These are phyloP conservation scores for Lodderomyces orthopsilosis DNA, from an alignment of 1,139 yeast genomes.

Conservation along the genomic window DNA sequence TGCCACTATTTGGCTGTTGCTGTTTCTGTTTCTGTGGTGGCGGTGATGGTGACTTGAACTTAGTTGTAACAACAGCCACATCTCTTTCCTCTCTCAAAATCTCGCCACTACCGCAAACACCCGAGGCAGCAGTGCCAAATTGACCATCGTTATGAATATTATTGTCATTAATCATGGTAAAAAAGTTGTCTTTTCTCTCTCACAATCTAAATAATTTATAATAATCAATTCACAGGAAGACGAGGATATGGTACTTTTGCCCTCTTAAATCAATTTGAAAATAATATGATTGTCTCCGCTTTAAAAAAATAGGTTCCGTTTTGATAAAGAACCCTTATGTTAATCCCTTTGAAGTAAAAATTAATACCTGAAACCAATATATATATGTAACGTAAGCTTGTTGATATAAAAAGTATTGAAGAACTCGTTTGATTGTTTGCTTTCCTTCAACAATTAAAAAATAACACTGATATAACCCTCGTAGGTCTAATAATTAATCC, in stretches of 20 bases:
- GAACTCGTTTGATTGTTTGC: background rate
- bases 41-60: background rate
- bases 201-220: slow-evolving; percentile 15
- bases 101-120: slow-evolving; percentile 1
- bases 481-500: background rate
- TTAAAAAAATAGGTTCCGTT: background rate
- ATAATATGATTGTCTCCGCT: background rate
- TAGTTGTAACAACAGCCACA: background rate
- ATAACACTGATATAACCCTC: background rate
- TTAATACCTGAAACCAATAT: background rate
- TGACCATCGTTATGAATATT: slow-evolving; percentile 14
- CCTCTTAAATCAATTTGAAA: background rate
- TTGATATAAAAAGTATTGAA: background rate
- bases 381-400: background rate
- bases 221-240: slow-evolving; percentile 1
- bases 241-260: background rate
- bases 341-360: background rate
- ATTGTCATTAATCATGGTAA: slow-evolving; percentile 16
- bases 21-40: background rate
- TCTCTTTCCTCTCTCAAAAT: background rate
- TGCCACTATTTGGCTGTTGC: background rate
- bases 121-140: slow-evolving; percentile 10
- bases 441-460: background rate
- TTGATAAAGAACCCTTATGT: background rate
- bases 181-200: slow-evolving; percentile 3